Evolutionary conservation across 306 rosid genomes (phyloP), one percentile per base, ranked within the genome.

Genomic region (Mimosa pudica): DNA sequence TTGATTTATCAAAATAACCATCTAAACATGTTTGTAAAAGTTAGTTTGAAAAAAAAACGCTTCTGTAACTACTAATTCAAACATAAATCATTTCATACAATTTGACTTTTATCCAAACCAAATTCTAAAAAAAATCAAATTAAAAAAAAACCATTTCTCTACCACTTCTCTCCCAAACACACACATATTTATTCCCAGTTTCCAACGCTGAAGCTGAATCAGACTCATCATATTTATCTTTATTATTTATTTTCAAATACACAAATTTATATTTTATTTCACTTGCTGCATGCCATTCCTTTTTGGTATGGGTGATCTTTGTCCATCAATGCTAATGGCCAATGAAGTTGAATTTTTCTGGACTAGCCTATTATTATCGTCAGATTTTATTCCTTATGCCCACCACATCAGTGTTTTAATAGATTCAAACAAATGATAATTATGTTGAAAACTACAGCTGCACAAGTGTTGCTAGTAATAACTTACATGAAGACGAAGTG

Each of bases 401-500:
- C 63, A 35, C 14, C 63, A 35, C 64, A 52, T 10, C 87, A 81
- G 78, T 46, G 81, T 45, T 77, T 60, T 76, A 79, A 82, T 58
- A 82, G 70, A 72, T 65, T 64, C 82, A 70, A 63, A 71, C 70
- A 13, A 46, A 71, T 55, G 46, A 71, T 55, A 70, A 75, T 71
- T 12, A 66, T 64, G 24, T 49, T 72, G 62, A 72, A 82, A 77
- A 84, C 77, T 85, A 87, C 88, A 86, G 81, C 86, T 78, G 67
- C 80, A 81, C 65, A 83, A 71, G 84, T 77, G 83, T 73, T 81
- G 72, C 84, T 69, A 71, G 70, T 76, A 76, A 80, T 80, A 80
- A 44, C 71, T 66, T 78, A 74, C 88, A 86, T 61, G 70, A 84
- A 82, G 66, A 78, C 85, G 73, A 82, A 79, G 85, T 82, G 96